Evolutionary conservation across 129 eudicot genomes (phyloP).

Genomic region (Helichrysum umbraculigerum): DNA sequence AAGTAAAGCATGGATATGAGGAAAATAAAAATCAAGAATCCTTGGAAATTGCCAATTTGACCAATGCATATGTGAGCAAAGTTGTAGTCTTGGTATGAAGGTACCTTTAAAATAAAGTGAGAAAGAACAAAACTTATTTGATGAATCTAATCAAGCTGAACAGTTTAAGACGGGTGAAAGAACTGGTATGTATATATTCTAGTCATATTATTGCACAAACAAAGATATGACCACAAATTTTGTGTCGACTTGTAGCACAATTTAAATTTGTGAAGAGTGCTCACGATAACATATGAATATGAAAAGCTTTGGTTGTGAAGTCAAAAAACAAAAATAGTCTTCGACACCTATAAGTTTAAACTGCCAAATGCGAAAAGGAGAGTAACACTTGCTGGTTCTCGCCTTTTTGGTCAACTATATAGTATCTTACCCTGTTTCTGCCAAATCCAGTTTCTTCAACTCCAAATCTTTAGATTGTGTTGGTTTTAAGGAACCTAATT

Average conservation of each 20-base stretch:
- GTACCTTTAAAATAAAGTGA: background rate
- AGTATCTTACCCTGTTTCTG: slow-evolving; percentile 15
- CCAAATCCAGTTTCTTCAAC: slow-evolving; percentile 1
- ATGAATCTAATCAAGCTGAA: slow-evolving; percentile 8
- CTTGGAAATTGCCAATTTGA: slow-evolving; percentile 34
- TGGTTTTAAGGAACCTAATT: background rate
- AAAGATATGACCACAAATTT: background rate
- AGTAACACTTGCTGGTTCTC: background rate
- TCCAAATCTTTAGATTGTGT: background rate
- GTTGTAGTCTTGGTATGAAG: slow-evolving; percentile 27
- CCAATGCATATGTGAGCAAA: slow-evolving; percentile 23
- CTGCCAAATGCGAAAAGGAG: background rate
- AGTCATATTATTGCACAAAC: slow-evolving; percentile 1
- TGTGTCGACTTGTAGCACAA: slow-evolving; percentile 4
- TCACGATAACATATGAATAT: background rate
- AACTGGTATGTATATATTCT: slow-evolving; percentile 5
- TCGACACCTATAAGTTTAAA: too few relatives aligned
- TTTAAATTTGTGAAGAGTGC: slow-evolving; percentile 10
- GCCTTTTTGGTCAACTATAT: background rate
- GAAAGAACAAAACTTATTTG: slow-evolving; percentile 23
- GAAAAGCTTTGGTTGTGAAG: slow-evolving; percentile 17
- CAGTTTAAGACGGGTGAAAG: slow-evolving; percentile 17
- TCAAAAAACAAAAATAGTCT: background rate
- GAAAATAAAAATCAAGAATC: slow-evolving; percentile 24
- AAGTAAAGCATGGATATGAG: slow-evolving; percentile 26